A percentile compares a stretch with the other conserved stretches of the same genome.
phyloP scores from a whole-genome alignment of 192 early-diverging fungal genomes.

The Allomyces javanicus region DNA sequence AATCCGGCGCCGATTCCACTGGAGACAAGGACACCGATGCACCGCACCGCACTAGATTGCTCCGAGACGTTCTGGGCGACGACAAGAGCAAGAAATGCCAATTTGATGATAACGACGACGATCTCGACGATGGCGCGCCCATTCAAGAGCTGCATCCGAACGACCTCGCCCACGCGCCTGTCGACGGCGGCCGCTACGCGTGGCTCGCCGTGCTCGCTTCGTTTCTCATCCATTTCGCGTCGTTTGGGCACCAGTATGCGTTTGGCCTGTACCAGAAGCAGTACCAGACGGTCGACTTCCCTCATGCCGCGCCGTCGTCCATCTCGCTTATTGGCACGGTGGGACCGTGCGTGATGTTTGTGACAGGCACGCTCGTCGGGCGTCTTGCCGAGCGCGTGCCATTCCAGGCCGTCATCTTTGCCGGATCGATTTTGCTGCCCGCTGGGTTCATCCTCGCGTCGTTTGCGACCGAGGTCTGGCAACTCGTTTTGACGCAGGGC shows the following conservation, averaged over 20 bases:
- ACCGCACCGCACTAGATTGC: too few species aligned
- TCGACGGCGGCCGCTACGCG: conserved; percentile 20
- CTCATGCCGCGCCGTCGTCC: background rate
- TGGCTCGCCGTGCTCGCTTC: conserved; percentile 22
- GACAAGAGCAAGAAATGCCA: background rate
- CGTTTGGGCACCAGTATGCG: conserved; percentile 13
- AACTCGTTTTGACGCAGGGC: conserved; percentile 41
- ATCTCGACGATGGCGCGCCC: background rate
- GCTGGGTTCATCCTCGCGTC: conserved; percentile 35
- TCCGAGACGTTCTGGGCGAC: background rate
- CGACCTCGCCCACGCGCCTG: conserved; percentile 6
- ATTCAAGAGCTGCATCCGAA: background rate
- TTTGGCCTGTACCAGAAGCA: conserved; percentile 20
- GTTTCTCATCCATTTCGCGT: conserved; percentile 19
- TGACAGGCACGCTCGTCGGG: background rate
- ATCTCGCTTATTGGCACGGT: background rate
- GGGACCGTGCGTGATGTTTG: conserved; percentile 2
- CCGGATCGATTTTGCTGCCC: conserved; percentile 14
- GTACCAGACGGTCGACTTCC: conserved; percentile 4
- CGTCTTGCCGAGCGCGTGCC: conserved; percentile 13
- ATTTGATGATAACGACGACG: background rate
- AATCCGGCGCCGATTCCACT: background rate
- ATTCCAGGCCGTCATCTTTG: conserved; percentile 5
- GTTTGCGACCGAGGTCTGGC: conserved; percentile 42
- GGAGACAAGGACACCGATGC: background rate